Evolutionary conservation across 2,329 filamentous ascomycete species (phyloP).

Genomic region (Acephala macrosclerotiorum): DNA sequence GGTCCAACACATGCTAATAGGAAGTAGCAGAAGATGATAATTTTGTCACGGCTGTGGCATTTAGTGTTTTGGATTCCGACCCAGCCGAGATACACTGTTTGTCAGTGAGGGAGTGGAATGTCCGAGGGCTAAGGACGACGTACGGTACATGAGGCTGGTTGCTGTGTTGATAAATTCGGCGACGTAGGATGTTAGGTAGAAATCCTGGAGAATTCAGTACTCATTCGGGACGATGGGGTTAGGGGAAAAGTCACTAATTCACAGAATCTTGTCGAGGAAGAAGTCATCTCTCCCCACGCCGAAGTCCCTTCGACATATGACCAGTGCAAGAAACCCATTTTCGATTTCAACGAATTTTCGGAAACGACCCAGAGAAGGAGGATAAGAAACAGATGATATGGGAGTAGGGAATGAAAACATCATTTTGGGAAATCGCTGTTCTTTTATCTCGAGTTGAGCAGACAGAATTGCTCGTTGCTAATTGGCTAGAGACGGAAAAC

Average conservation of each 20-base stretch:
- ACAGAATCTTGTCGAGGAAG: constrained; percentile 25
- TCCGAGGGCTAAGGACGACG: constrained; percentile 8
- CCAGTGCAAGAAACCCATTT: constrained; percentile 23
- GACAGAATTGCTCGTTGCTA: not conserved
- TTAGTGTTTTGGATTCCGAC: constrained; percentile 20
- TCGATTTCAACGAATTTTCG: not conserved
- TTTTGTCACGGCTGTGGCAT: constrained; percentile 13
- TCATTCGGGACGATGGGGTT: not conserved
- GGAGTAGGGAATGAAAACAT: not conserved
- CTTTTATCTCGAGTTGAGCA: not conserved
- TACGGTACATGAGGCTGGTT: constrained; percentile 56
- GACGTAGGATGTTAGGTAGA: constrained; percentile 55
- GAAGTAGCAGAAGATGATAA: constrained; percentile 17
- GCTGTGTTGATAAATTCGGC: constrained; percentile 59
- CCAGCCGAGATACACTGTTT: constrained; percentile 23
- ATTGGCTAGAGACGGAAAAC: constrained; percentile 17
- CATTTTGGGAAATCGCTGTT: not conserved
- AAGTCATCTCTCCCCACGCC: constrained; percentile 24
- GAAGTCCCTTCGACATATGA: constrained; percentile 24
- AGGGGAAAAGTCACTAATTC: constrained; percentile 19
- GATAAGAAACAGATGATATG: not conserved
- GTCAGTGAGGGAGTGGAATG: not conserved
- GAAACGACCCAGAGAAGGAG: not conserved
- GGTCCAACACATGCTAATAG: constrained; percentile 21
- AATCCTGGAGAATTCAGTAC: constrained; percentile 50